Evolutionary conservation across 441 rosid genomes (phyloP), one percentile per base, ranked within the genome.

Genomic region (Gossypium davidsonii): DNA sequence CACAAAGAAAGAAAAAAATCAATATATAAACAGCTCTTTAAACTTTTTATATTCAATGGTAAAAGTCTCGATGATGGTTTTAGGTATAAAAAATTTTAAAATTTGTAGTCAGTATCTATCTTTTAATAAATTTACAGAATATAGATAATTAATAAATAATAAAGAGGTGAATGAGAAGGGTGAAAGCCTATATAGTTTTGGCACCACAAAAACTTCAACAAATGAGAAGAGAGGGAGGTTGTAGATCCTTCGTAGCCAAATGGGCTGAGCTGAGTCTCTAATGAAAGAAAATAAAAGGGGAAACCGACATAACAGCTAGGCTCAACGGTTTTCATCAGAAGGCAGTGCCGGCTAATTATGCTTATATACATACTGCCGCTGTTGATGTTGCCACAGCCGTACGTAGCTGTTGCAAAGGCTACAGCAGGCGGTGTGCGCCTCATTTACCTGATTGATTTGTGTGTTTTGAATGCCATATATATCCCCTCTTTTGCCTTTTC

Each of bases 241-340:
- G 39, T 34, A 34, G 39, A 34, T 34, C 39, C 39, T 34, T 34
- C 8, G 69, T 72, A 55, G 15, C 56, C 57, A 6, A 55, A 10
- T 34, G 74, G 76, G 86, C 79, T 67, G 65, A 28, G 63, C 28
- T 46, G 72, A 74, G 67, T 58, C 66, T 76, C 74, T 69, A 62
- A 73, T 73, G 75, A 81, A 75, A 70, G 73, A 77, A 71, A 70
- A 1, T 1, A n/a, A 51, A 0, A 51, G 2, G 5, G 52, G 85
- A 82, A 73, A 82, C 81, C 80, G 84, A 82, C 84, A 10, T 26
- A 57, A 76, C 80, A 76, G 64, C 77, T 56, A 80, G 62, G 71
- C 83, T 67, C 81, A 80, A 84, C 85, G 84, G 84, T 80, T 80
- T 72, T 56, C 57, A 77, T 74, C 58, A 77, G 75, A 17, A 71